Evolutionary conservation across 139 green algal genomes (phyloP).

Genomic region (Volvox reticuliferus): DNA sequence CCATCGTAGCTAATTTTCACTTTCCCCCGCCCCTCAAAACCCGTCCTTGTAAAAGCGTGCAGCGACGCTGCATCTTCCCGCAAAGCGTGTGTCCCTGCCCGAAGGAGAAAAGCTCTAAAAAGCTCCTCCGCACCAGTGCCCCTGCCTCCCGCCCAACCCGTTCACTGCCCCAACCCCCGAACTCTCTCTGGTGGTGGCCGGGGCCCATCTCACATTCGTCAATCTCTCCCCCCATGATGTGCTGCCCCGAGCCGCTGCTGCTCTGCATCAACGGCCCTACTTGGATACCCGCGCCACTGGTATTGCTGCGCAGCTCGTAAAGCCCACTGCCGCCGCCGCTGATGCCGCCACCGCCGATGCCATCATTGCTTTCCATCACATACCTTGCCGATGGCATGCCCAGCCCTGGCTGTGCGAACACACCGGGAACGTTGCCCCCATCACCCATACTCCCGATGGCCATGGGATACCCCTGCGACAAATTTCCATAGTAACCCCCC

Average conservation of each 20-base stretch:
- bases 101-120: too few species aligned
- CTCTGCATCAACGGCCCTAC: neutral
- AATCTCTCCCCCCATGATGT: neutral
- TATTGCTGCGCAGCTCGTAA: neutral
- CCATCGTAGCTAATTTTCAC: too few species aligned
- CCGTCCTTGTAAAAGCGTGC: too few species aligned
- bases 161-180: too few species aligned
- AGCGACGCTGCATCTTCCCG: too few species aligned
- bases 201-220: constrained; percentile 19
- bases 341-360: neutral
- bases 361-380: too few species aligned
- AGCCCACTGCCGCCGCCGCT: constrained; percentile 1
- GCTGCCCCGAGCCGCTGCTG: constrained; percentile 13
- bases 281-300: neutral
- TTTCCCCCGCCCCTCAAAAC: too few species aligned
- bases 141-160: too few species aligned
- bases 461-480: neutral
- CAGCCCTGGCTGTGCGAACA: neutral
- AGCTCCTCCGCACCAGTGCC: too few species aligned
- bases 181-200: too few species aligned
- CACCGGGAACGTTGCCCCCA: neutral
- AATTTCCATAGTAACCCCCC: neutral
- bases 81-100: too few species aligned
- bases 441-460: neutral
- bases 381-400: neutral